A percentile compares a stretch with the other conserved stretches of the same genome.
Conservation (phyloP, 2,329 filamentous ascomycete genomes). For the Pestalotiopsis sp. region DNA sequence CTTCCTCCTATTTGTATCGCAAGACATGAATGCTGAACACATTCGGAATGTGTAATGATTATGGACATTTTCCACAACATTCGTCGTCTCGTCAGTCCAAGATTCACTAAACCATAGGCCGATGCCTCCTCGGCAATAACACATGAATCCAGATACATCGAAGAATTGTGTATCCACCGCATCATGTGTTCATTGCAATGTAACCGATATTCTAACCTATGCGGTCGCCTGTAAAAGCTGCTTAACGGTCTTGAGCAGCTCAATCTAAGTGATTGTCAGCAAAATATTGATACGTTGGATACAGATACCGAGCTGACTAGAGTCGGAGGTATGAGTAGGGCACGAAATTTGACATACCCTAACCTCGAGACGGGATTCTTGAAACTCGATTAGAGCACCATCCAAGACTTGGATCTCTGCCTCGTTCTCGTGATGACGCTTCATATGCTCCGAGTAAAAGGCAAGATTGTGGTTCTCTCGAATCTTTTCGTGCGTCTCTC, state of each 20-base stretch:
- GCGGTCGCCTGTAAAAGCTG: slow-evolving; percentile 4
- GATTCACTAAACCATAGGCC: not conserved
- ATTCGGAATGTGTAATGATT: not conserved
- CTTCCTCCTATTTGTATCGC: not conserved
- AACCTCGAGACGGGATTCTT: slow-evolving; percentile 4
- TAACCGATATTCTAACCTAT: not conserved
- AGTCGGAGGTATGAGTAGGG: not conserved
- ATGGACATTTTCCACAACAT: not conserved
- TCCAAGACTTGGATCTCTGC: not conserved
- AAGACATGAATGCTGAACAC: not conserved
- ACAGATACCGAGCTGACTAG: too few species aligned
- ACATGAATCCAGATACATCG: not conserved
- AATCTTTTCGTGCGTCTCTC: not conserved
- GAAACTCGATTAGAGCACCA: slow-evolving; percentile 8
- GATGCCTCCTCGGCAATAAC: not conserved
- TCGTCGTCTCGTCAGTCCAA: not conserved
- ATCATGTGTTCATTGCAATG: not conserved
- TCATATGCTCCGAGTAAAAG: not conserved
- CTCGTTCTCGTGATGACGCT: not conserved
- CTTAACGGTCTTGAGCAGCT: slow-evolving; percentile 2
- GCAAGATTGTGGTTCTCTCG: not conserved
- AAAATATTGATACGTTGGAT: not conserved
- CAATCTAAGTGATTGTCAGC: not conserved
- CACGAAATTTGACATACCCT: not conserved
- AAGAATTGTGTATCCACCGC: not conserved